Percentiles rank a stretch among this genome's conserved stretches.
Conservation (phyloP, 768 basidiomycete species). For the Mycena vitilis region DNA sequence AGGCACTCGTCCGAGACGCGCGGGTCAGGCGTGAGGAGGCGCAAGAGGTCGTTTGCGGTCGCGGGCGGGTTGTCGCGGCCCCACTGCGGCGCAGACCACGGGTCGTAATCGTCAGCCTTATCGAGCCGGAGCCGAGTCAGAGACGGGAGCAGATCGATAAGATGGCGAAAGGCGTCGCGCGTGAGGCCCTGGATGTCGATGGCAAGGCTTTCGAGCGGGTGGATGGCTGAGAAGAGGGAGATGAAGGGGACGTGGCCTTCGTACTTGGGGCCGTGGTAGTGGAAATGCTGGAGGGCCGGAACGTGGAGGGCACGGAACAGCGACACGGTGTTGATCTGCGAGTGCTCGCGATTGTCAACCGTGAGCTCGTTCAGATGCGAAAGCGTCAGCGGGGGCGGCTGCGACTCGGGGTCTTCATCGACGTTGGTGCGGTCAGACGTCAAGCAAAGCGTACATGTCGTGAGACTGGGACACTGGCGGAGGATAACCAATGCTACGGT, state of each 20-base stretch:
- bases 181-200: slow-evolving; percentile 17
- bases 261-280: slow-evolving; percentile 19
- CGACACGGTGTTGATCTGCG: slow-evolving; percentile 2
- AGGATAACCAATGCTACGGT: slow-evolving; percentile 9
- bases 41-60: slow-evolving; percentile 17
- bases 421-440: slow-evolving; percentile 2
- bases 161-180: neutral
- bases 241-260: slow-evolving; percentile 7
- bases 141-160: slow-evolving; percentile 9
- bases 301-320: slow-evolving; percentile 8
- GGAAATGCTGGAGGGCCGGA: slow-evolving; percentile 14
- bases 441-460: slow-evolving; percentile 4
- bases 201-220: slow-evolving; percentile 8
- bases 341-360: slow-evolving; percentile 24
- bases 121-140: slow-evolving; percentile 3
- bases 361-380: neutral
- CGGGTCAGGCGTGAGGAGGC: slow-evolving; percentile 15
- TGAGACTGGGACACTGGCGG: slow-evolving; percentile 12
- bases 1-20: neutral
- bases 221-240: slow-evolving; percentile 12
- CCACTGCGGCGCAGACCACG: neutral
- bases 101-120: slow-evolving; percentile 10
- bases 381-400: neutral
- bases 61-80: neutral
- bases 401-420: neutral